Conservation (phyloP, 2,329 filamentous ascomycete genomes). For the Ceratocystis lukuohia region DNA sequence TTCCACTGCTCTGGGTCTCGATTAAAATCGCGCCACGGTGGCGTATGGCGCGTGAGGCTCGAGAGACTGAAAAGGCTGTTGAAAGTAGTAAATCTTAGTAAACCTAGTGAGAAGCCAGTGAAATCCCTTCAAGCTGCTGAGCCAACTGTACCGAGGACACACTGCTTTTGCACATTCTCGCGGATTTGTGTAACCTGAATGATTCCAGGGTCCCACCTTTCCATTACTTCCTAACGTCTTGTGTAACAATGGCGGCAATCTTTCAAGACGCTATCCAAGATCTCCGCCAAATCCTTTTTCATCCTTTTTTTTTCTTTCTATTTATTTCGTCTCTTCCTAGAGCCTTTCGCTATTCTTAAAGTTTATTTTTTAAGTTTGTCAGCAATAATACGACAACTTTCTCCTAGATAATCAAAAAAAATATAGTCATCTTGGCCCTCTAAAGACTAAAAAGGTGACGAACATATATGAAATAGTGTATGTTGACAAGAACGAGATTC, state of each 20-base stretch:
- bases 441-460: too few species aligned
- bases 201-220: background rate
- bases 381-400: too few species aligned
- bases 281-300: too few species aligned
- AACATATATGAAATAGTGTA: background rate
- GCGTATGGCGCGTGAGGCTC: constrained; percentile 16
- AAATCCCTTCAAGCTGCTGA: background rate
- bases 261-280: too few species aligned
- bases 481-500: constrained; percentile 23
- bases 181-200: background rate
- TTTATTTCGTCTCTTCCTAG: too few species aligned
- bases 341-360: too few species aligned
- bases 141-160: too few species aligned
- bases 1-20: constrained; percentile 22
- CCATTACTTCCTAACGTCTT: background rate
- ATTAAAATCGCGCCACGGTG: constrained; percentile 22
- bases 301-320: too few species aligned
- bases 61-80: background rate
- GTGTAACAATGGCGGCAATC: background rate
- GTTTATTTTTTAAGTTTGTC: too few species aligned
- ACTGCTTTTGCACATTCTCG: too few species aligned
- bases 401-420: background rate
- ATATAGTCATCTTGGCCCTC: background rate
- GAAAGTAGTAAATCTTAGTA: background rate
- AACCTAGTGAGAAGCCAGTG: background rate